phyloP scores from a whole-genome alignment of 116 monocot species.

The Papilionanthe hybrid region DNA sequence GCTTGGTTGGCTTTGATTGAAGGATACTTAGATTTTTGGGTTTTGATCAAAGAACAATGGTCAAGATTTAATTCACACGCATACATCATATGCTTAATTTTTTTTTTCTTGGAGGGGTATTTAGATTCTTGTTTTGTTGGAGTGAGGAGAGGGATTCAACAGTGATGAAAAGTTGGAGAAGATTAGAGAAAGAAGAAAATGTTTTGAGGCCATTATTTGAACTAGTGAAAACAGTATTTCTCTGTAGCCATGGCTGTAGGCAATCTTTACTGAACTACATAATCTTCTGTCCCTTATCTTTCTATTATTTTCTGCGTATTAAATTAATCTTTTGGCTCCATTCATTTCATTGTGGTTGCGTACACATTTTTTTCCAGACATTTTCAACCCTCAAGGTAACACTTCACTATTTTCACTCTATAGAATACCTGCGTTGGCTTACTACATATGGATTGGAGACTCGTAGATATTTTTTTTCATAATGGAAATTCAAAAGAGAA shows the following conservation, averaged over 20 bases:
- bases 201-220: neutral
- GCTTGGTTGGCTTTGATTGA: too few species aligned
- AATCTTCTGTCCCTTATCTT: neutral
- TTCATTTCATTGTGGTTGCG: neutral
- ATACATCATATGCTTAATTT: neutral
- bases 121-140: neutral
- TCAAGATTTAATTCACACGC: neutral
- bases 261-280: neutral
- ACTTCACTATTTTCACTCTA: neutral
- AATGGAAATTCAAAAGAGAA: neutral
- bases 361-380: neutral
- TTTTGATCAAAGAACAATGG: neutral
- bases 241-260: neutral
- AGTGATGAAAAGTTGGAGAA: neutral
- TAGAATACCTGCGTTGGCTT: neutral
- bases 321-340: neutral
- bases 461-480: neutral
- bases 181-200: neutral
- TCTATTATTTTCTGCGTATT: neutral
- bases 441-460: neutral
- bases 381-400: neutral
- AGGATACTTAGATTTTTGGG: neutral
- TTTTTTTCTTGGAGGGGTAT: neutral
- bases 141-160: neutral
- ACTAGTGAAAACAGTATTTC: neutral